phyloP scores from a whole-genome alignment of 2,329 filamentous ascomycete species.

The Fusarium nisikadoi region DNA sequence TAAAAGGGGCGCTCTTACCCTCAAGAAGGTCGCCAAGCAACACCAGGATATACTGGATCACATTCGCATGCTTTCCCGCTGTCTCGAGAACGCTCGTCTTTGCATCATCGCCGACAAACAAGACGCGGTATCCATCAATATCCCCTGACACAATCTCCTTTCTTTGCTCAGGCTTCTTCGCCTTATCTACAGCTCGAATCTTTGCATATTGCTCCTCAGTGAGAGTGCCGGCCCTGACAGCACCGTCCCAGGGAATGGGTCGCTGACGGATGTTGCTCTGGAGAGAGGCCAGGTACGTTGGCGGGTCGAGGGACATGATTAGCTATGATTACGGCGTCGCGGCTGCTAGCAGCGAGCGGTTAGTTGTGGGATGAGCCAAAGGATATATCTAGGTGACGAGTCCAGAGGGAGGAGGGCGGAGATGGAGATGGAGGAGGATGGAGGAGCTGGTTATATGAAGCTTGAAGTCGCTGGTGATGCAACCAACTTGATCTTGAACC shows the following conservation, averaged over 20 bases:
- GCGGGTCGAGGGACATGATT: conserved; percentile 88
- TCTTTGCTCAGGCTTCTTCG: conserved; percentile 85
- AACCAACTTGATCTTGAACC: conserved; percentile 41
- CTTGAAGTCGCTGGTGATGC: conserved; percentile 46
- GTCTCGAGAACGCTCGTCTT: conserved; percentile 80
- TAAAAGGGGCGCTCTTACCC: conserved; percentile 63
- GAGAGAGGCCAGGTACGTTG: conserved; percentile 84
- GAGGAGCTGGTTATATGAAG: conserved; percentile 40
- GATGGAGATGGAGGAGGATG: conserved; percentile 17
- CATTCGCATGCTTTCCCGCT: conserved; percentile 85
- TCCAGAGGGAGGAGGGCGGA: conserved; percentile 8
- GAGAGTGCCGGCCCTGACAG: conserved; percentile 91
- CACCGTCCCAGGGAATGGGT: conserved; percentile 97
- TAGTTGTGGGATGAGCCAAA: conserved; percentile 24
- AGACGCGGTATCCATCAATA: conserved; percentile 78
- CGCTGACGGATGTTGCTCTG: conserved; percentile 97
- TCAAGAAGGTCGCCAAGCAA: conserved; percentile 88
- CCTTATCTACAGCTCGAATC: conserved; percentile 97
- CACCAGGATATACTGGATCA: conserved; percentile 94
- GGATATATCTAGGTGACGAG: conserved; percentile 5
- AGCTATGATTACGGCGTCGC: conserved; percentile 42
- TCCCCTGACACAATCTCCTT: conserved; percentile 84
- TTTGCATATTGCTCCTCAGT: conserved; percentile 93
- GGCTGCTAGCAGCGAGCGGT: conserved; percentile 38
- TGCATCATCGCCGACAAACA: conserved; percentile 83